Conservation (phyloP, 352 stramenopile species). For the Phytopythium cucurbitacearum region DNA sequence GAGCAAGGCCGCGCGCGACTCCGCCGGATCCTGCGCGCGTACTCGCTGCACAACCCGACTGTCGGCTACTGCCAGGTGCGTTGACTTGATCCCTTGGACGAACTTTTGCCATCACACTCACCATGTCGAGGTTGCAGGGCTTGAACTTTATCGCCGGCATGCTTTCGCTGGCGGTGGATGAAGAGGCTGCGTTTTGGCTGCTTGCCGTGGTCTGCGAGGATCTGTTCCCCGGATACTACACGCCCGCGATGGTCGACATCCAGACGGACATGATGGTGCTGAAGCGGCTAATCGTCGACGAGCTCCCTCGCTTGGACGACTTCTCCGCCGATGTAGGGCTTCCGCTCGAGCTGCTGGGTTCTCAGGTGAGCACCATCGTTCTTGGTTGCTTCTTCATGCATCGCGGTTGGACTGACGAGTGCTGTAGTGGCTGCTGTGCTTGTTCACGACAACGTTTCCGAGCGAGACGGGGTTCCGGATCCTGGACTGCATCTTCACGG, state of each 20-base stretch:
- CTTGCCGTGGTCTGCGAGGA: conserved; percentile 88
- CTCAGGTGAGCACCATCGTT: conserved; percentile 28
- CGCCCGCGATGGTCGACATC: conserved; percentile 84
- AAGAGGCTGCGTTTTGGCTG: conserved; percentile 89
- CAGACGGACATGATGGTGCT: conserved; percentile 89
- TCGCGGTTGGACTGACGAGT: neutral
- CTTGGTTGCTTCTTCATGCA: neutral
- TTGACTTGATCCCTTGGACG: neutral
- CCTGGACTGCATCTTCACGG: conserved; percentile 85
- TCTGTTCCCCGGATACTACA: conserved; percentile 87
- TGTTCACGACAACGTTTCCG: conserved; percentile 90
- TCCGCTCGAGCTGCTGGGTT: conserved; percentile 84
- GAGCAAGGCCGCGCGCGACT: conserved; percentile 45
- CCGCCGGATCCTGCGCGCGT: conserved; percentile 69
- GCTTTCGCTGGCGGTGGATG: conserved; percentile 69
- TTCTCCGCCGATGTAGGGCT: conserved; percentile 73
- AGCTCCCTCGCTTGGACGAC: conserved; percentile 70
- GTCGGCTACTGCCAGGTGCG: conserved; percentile 84
- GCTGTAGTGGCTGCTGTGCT: conserved; percentile 83
- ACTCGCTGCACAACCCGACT: conserved; percentile 71
- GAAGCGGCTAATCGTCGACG: conserved; percentile 79
- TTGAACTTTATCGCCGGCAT: conserved; percentile 90
- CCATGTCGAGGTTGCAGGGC: conserved; percentile 20
- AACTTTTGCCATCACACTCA: neutral
- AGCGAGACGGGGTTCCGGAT: conserved; percentile 85